Percentiles rank a stretch among this genome's conserved stretches.
Evolutionary conservation across 768 basidiomycete species (phyloP).

Genomic region (Trametes coccinea): DNA sequence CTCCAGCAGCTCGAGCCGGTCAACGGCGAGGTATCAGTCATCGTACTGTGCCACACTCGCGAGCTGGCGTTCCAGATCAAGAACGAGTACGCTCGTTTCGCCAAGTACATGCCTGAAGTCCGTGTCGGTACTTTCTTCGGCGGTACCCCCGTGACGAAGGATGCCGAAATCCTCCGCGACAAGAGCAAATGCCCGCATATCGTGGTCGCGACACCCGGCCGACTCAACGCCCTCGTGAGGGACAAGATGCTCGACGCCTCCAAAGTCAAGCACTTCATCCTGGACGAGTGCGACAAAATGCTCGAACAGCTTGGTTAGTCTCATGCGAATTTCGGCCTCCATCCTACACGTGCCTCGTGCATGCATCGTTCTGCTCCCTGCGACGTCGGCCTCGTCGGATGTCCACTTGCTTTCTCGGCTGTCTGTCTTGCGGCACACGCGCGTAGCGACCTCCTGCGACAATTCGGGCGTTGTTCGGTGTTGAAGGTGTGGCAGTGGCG

Average conservation of each 20-base stretch:
- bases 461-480: constrained; percentile 25
- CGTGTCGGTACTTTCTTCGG: constrained; percentile 98
- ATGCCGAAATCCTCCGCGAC: constrained; percentile 90
- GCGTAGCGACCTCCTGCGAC: constrained; percentile 27
- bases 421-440: constrained; percentile 42
- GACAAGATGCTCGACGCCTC: constrained; percentile 95
- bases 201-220: constrained; percentile 97
- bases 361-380: constrained; percentile 53
- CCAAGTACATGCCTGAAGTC: constrained; percentile 99
- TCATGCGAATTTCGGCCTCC: constrained; percentile 73
- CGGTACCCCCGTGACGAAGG: constrained; percentile 92
- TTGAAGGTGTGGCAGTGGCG: constrained; percentile 23
- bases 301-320: constrained; percentile 99
- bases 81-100: constrained; percentile 99
- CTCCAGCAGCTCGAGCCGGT: constrained; percentile 98
- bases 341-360: constrained; percentile 39
- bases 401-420: constrained; percentile 27
- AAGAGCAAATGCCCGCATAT: constrained; percentile 98
- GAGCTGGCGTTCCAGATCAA: constrained; percentile 99
- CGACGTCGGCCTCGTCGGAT: constrained; percentile 29
- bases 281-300: constrained; percentile 99
- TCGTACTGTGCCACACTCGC: constrained; percentile 98
- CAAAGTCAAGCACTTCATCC: constrained; percentile 97
- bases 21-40: constrained; percentile 95
- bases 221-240: constrained; percentile 91